A percentile compares a stretch with the other conserved stretches of the same genome.
phyloP scores from a whole-genome alignment of 208 protist genomes.

The Acanthamoeba quina region DNA sequence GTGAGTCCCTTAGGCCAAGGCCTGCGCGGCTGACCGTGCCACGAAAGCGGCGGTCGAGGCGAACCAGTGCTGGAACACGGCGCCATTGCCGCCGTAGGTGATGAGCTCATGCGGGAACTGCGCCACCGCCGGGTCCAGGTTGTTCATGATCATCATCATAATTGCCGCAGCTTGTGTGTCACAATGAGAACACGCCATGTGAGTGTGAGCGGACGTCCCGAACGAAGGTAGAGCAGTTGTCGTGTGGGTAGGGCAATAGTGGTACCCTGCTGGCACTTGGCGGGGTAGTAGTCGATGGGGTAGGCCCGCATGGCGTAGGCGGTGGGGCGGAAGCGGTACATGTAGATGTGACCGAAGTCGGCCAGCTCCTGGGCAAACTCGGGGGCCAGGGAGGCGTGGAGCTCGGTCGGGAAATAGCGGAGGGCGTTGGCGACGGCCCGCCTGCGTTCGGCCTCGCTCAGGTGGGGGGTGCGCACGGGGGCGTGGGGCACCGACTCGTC shows the following conservation, averaged over 20 bases:
- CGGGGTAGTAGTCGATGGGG: constrained; percentile 86
- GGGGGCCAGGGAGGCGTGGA: constrained; percentile 86
- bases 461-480: constrained; percentile 79
- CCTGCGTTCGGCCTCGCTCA: constrained; percentile 76
- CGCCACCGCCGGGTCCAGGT: constrained; percentile 91
- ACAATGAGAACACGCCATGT: constrained; percentile 7
- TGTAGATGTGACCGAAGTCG: constrained; percentile 93
- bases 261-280: constrained; percentile 80
- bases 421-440: constrained; percentile 90
- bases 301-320: constrained; percentile 90
- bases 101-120: constrained; percentile 94
- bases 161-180: constrained; percentile 87
- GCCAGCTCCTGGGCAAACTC: constrained; percentile 91
- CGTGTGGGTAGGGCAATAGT: neutral
- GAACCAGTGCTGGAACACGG: constrained; percentile 91
- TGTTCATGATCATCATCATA: constrained; percentile 95
- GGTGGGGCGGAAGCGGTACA: constrained; percentile 92
- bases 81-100: constrained; percentile 94
- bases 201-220: neutral
- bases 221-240: neutral
- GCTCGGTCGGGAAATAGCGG: constrained; percentile 88
- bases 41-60: neutral
- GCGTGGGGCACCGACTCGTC: constrained; percentile 86
- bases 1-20: neutral
- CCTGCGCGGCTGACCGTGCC: neutral